Base-by-base conservation (phyloP, 805 yeast species). In the Candida boidinii region DNA sequence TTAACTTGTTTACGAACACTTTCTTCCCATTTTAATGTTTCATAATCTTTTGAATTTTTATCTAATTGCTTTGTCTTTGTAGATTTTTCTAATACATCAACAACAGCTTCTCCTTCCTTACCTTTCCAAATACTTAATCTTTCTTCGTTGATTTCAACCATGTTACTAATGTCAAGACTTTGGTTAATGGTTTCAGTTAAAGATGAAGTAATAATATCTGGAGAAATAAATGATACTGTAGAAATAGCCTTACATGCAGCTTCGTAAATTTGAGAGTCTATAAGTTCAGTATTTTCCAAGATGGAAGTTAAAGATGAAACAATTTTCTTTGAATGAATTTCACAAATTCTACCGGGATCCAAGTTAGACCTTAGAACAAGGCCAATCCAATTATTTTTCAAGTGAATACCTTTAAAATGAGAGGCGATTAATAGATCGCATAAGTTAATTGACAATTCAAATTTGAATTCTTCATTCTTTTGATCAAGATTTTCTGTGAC, bases 1-100 rank as follows among this genome's bases (percentile, higher is more conserved):
- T 80, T 77, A 23, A 87, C 64, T 48, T 86, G 90, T 41, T 76
- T 75, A 46, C 90, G 74, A 21, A 92, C 70, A 32, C 72, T 71
- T 44, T 79, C 87, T 51, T 92, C 98, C 97, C 97, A 90, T 53
- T 84, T 76, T 38, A 72, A 60, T 2, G 88, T 81, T 46, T 81
- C 94, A 46, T 85, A 85, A 47, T 87, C 95, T 49, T 79, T 87
- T 1, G 84, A 62, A 51, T 84, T 84, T 51, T 82, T 84, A 49
- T 74, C 73, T 11, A 75, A 73, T 11, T 61, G 57, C 48, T 64
- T 69, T 3, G 49, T 29, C 35, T 58, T 59, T 18, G 49, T 49
- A 10, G 51, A 45, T 22, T 53, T 49, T 23, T 67, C 70, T 30
- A 83, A 54, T 5, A 83, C 74, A 47, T 84, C 76, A 14, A 76